These are phyloP conservation scores for Scleroderma citrinum DNA, from an alignment of 768 basidiomycete genomes.

Conservation along the genomic window DNA sequence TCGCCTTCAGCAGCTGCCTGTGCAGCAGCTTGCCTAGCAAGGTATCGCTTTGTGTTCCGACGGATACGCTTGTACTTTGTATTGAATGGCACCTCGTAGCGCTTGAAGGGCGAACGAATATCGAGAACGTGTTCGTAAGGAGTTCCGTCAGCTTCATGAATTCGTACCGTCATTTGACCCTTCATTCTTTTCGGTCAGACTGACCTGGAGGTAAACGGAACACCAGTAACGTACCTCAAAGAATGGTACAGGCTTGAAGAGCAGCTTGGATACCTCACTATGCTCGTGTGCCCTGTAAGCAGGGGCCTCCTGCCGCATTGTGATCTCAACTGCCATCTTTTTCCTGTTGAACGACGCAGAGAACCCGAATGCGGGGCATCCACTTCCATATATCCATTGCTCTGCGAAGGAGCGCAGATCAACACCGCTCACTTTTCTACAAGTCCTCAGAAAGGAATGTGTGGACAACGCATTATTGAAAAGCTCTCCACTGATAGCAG, in stretches of 20 bases:
- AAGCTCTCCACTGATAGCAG: conserved; percentile 89
- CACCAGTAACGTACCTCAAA: conserved; percentile 63
- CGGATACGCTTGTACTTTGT: conserved; percentile 97
- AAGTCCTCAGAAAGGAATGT: conserved; percentile 83
- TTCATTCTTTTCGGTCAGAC: conserved; percentile 21
- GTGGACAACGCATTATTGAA: conserved; percentile 83
- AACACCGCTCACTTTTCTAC: conserved; percentile 88
- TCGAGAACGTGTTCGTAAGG: conserved; percentile 98
- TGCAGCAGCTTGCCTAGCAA: conserved; percentile 87
- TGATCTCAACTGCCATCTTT: conserved; percentile 97
- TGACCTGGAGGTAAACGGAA: background rate
- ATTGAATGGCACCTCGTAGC: conserved; percentile 98
- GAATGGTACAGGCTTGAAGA: conserved; percentile 77
- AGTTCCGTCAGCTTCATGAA: conserved; percentile 98
- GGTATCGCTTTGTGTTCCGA: conserved; percentile 91
- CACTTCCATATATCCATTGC: conserved; percentile 98
- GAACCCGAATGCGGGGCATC: conserved; percentile 88
- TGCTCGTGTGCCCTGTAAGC: conserved; percentile 64
- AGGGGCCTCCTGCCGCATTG: conserved; percentile 83
- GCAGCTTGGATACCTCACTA: conserved; percentile 58
- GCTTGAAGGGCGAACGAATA: conserved; percentile 80
- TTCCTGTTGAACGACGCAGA: conserved; percentile 92
- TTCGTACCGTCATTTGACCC: conserved; percentile 98
- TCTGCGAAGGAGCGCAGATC: conserved; percentile 92
- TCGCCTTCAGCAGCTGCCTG: conserved; percentile 92